These are phyloP conservation scores for Spongispora temasekensis DNA, from an alignment of 1,284 basidiomycete species.

Conservation along the genomic window DNA sequence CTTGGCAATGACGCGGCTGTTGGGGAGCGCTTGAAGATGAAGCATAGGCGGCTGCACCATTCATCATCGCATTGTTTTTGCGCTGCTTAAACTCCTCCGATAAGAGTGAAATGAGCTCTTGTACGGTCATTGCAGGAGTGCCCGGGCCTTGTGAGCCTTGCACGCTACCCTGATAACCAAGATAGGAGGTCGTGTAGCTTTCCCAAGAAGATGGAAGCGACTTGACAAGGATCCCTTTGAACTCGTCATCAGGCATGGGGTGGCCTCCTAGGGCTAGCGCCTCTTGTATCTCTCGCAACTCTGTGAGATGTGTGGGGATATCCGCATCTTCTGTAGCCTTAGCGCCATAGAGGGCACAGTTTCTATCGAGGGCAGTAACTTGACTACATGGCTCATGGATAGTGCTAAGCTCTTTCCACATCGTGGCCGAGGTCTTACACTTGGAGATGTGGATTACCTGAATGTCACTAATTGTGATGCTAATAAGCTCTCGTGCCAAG, in stretches of 20 bases:
- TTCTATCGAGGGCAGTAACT: not conserved
- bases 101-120: no score
- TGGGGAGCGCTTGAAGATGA: not conserved
- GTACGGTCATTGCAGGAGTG: no score
- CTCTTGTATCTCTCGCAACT: no score
- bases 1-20: not conserved
- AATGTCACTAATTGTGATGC: not conserved
- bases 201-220: not conserved
- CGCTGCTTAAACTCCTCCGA: no score
- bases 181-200: not conserved
- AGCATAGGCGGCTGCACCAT: not conserved
- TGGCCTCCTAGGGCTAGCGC: not conserved
- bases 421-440: not conserved
- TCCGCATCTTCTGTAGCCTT: no score
- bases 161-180: not conserved
- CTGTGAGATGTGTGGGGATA: no score
- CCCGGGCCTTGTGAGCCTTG: not conserved
- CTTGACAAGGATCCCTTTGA: not conserved
- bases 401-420: not conserved
- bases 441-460: not conserved
- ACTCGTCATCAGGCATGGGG: not conserved
- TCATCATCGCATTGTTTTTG: not conserved
- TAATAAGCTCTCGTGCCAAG: not conserved
- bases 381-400: not conserved
- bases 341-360: not conserved